Percentiles rank a stretch among this genome's conserved stretches.
phyloP scores from a whole-genome alignment of 2,329 filamentous ascomycete species.

The Diaporthe sp. region DNA sequence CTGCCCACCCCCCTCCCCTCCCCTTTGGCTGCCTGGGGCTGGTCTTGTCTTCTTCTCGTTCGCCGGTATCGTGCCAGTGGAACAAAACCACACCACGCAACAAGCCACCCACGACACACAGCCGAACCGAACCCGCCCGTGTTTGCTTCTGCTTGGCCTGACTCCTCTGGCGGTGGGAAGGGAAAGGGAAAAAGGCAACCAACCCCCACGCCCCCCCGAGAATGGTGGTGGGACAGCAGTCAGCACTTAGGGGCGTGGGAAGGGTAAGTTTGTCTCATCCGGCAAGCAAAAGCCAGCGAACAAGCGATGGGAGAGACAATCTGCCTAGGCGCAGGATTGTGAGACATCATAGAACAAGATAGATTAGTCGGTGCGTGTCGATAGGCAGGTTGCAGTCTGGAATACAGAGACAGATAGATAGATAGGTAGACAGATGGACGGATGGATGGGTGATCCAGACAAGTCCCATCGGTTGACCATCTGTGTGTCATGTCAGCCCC shows the following conservation, averaged over 20 bases:
- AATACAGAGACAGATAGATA: background rate
- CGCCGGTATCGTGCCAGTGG: background rate
- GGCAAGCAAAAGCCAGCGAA: background rate
- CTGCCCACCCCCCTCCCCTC: background rate
- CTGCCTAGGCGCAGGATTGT: constrained; percentile 9
- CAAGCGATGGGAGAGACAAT: constrained; percentile 14
- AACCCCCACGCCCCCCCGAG: constrained; percentile 1
- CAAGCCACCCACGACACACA: background rate
- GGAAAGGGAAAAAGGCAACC: background rate
- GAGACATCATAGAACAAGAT: constrained; percentile 8
- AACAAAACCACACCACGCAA: background rate
- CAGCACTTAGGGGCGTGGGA: constrained; percentile 18
- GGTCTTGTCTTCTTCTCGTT: background rate
- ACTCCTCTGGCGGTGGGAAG: background rate
- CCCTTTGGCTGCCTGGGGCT: constrained; percentile 10
- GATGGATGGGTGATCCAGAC: background rate
- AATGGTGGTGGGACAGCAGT: constrained; percentile 27
- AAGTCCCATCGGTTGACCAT: background rate
- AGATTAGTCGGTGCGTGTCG: background rate
- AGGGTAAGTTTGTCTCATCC: constrained; percentile 28
- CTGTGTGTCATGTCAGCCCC: background rate
- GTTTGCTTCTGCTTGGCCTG: constrained; percentile 16
- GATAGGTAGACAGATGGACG: background rate
- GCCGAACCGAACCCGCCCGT: constrained; percentile 5
- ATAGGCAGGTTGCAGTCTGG: constrained; percentile 19